Percentiles rank a stretch among this genome's conserved stretches.
Evolutionary conservation across 805 yeast species (phyloP).

Genomic region (Cyberlindnera maritima): DNA sequence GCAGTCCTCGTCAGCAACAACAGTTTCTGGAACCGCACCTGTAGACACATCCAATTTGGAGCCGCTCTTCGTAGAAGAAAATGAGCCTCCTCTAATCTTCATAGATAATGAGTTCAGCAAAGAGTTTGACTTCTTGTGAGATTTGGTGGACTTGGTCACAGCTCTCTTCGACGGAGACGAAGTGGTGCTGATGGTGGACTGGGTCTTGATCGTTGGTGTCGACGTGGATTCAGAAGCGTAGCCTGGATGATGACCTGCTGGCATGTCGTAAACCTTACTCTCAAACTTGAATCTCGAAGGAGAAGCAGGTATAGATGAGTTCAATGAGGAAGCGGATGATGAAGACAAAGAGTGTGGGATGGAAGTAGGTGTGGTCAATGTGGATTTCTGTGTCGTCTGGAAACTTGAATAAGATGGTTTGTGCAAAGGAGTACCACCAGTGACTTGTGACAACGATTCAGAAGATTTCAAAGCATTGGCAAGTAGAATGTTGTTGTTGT

Average conservation of each 20-base stretch:
- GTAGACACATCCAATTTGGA: background rate
- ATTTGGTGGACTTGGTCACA: conserved; percentile 5
- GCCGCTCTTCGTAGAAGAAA: conserved; percentile 11
- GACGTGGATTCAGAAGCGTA: background rate
- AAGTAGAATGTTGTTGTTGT: conserved; percentile 42
- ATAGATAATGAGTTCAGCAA: conserved; percentile 18
- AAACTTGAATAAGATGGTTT: conserved; percentile 23
- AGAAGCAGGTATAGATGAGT: conserved; percentile 16
- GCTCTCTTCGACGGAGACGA: conserved; percentile 13
- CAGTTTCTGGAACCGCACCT: background rate
- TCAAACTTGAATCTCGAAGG: conserved; percentile 34
- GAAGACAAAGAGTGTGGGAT: conserved; percentile 16
- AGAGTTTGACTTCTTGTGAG: conserved; percentile 26
- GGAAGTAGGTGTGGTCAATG: conserved; percentile 12
- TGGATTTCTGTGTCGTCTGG: conserved; percentile 17
- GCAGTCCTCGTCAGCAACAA: background rate
- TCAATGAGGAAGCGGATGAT: conserved; percentile 17
- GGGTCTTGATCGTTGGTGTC: conserved; percentile 6
- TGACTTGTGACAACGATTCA: conserved; percentile 28
- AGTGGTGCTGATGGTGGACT: background rate
- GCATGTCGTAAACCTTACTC: conserved; percentile 37
- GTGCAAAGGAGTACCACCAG: conserved; percentile 6
- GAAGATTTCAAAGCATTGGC: conserved; percentile 43
- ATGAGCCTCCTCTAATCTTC: conserved; percentile 21
- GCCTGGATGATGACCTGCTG: conserved; percentile 15